These are phyloP conservation scores for Sporothrix mexicana DNA, from an alignment of 2,329 filamentous ascomycete genomes.

Conservation along the genomic window DNA sequence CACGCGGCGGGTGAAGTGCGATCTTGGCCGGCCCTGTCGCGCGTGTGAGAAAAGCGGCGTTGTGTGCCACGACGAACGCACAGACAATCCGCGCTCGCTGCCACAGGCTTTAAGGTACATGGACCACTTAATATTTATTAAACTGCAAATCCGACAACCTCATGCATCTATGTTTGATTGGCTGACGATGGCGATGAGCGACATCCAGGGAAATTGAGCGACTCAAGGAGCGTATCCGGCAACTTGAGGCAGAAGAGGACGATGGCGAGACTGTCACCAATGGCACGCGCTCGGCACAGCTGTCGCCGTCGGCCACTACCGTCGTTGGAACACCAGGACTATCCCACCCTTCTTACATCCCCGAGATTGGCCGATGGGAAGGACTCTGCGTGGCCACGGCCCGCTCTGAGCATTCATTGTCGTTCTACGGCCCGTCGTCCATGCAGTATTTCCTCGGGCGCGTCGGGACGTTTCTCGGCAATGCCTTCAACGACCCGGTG, in stretches of 20 bases:
- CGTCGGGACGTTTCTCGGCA: slow-evolving; percentile 48
- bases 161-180: no score
- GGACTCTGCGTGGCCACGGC: slow-evolving; percentile 48
- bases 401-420: slow-evolving; percentile 44
- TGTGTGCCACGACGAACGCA: slow-evolving; percentile 13
- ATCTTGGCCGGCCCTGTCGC: slow-evolving; percentile 30
- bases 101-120: slow-evolving; percentile 32
- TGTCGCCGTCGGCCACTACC: background rate
- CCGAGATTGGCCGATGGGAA: slow-evolving; percentile 38
- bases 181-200: no score
- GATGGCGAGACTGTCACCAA: background rate
- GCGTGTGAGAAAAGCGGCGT: slow-evolving; percentile 22
- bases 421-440: slow-evolving; percentile 54
- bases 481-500: slow-evolving; percentile 43
- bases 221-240: slow-evolving; percentile 14
- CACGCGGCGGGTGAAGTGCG: slow-evolving; percentile 30
- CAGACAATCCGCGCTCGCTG: slow-evolving; percentile 26
- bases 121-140: no score
- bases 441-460: slow-evolving; percentile 53
- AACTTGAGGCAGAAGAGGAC: slow-evolving; percentile 29
- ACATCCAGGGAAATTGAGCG: slow-evolving; percentile 29
- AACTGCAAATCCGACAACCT: no score
- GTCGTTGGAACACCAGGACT: background rate
- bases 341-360: background rate
- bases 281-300: background rate